Evolutionary conservation across 1,284 basidiomycete species (phyloP).

Genomic region (Melanopsichium pennsylvanicum): DNA sequence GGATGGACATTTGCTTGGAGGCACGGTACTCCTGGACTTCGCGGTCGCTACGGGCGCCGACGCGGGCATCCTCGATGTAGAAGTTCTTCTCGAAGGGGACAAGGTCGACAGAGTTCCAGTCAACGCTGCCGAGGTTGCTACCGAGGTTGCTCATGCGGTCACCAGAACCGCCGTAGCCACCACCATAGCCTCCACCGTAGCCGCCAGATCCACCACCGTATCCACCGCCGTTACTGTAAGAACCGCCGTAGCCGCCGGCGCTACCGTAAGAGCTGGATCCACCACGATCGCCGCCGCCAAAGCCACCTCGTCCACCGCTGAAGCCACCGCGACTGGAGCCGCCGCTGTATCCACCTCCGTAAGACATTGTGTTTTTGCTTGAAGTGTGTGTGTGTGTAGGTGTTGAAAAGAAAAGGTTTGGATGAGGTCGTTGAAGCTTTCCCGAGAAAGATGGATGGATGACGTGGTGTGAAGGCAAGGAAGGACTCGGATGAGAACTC

Average conservation of each 20-base stretch:
- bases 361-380: constrained; percentile 40
- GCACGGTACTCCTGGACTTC: constrained; percentile 89
- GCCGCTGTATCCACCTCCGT: constrained; percentile 51
- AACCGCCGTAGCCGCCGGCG: constrained; percentile 22
- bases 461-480: constrained; percentile 5
- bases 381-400: neutral
- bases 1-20: constrained; percentile 87
- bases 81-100: constrained; percentile 85
- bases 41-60: constrained; percentile 78
- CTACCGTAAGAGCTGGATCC: constrained; percentile 37
- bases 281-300: constrained; percentile 37
- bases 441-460: constrained; percentile 5
- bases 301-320: constrained; percentile 41
- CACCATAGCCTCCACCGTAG: constrained; percentile 42
- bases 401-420: neutral
- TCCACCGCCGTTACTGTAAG: constrained; percentile 55
- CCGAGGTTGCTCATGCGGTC: constrained; percentile 87
- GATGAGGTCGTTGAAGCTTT: constrained; percentile 1
- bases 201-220: constrained; percentile 6
- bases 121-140: constrained; percentile 80
- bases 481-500: neutral
- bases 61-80: constrained; percentile 90
- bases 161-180: constrained; percentile 67
- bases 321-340: constrained; percentile 43
- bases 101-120: constrained; percentile 79